Percentiles rank a stretch among this genome's conserved stretches.
Evolutionary conservation across 2,329 filamentous ascomycete genomes (phyloP).

Genomic region (Beauveria varroae): DNA sequence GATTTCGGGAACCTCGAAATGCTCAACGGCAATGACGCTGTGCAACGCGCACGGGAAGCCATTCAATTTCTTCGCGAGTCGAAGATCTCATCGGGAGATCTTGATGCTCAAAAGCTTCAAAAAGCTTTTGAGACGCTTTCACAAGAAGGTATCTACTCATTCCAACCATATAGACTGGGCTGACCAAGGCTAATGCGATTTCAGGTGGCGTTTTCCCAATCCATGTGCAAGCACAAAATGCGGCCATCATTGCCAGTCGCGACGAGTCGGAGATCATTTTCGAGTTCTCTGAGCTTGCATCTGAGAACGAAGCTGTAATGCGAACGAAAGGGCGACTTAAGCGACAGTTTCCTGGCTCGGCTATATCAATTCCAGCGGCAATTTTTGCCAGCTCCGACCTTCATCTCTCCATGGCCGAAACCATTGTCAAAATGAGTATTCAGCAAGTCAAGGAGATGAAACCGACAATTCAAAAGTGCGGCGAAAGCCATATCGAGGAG

Average conservation of each 20-base stretch:
- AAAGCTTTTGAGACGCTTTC: neutral
- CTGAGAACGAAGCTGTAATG: neutral
- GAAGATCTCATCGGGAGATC: neutral
- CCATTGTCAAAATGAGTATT: neutral
- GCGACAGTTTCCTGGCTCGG: neutral
- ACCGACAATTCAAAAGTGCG: neutral
- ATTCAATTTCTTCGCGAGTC: neutral
- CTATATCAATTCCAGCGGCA: neutral
- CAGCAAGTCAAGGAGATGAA: neutral
- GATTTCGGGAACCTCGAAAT: neutral
- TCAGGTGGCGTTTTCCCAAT: neutral
- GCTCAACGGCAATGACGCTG: neutral
- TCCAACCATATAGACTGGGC: too few relatives aligned
- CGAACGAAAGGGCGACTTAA: neutral
- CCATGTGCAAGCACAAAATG: constrained; percentile 1
- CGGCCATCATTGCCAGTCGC: neutral
- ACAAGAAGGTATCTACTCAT: neutral
- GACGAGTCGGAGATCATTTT: neutral
- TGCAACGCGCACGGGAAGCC: neutral
- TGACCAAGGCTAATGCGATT: neutral
- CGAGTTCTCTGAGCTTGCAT: neutral
- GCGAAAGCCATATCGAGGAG: neutral
- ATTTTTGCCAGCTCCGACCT: neutral
- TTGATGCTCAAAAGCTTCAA: neutral
- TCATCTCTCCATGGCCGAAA: neutral